A percentile compares a stretch with the other conserved stretches of the same genome.
Conservation (phyloP, 2,329 filamentous ascomycete species). For the Biscogniauxia sp. region DNA sequence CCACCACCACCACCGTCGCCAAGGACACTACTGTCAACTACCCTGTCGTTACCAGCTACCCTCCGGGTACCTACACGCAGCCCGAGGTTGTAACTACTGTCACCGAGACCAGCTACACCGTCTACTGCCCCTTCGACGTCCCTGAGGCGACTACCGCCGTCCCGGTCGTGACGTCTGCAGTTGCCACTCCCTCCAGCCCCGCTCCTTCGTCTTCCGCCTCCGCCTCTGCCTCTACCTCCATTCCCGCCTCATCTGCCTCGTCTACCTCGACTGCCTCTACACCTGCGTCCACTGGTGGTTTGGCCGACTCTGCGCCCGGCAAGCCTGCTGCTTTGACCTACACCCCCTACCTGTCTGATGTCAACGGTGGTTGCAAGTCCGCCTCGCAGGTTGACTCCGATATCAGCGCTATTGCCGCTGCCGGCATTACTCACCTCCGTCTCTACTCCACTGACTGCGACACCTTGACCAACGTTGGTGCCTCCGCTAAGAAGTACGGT, state of each 20-base stretch:
- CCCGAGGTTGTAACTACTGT: slow-evolving; percentile 65
- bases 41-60: slow-evolving; percentile 63
- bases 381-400: slow-evolving; percentile 57
- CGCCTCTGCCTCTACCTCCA: slow-evolving; percentile 4
- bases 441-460: slow-evolving; percentile 92
- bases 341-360: slow-evolving; percentile 63
- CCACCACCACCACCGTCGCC: slow-evolving; percentile 60
- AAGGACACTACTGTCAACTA: slow-evolving; percentile 58
- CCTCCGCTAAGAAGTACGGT: slow-evolving; percentile 62
- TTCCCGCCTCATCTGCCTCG: slow-evolving; percentile 17
- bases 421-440: slow-evolving; percentile 71
- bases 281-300: slow-evolving; percentile 31
- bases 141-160: slow-evolving; percentile 31
- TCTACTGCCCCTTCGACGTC: slow-evolving; percentile 64
- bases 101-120: slow-evolving; percentile 64
- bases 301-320: slow-evolving; percentile 38
- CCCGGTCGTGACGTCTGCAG: slow-evolving; percentile 23
- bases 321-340: slow-evolving; percentile 75
- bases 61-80: slow-evolving; percentile 71
- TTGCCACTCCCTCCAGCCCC: slow-evolving; percentile 18
- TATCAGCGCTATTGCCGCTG: slow-evolving; percentile 58
- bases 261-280: slow-evolving; percentile 23
- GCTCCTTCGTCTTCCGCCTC: slow-evolving; percentile 6
- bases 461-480: slow-evolving; percentile 72
- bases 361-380: slow-evolving; percentile 62